phyloP scores from a whole-genome alignment of 805 yeast species.

The Schizosaccharomyces lindneri region DNA sequence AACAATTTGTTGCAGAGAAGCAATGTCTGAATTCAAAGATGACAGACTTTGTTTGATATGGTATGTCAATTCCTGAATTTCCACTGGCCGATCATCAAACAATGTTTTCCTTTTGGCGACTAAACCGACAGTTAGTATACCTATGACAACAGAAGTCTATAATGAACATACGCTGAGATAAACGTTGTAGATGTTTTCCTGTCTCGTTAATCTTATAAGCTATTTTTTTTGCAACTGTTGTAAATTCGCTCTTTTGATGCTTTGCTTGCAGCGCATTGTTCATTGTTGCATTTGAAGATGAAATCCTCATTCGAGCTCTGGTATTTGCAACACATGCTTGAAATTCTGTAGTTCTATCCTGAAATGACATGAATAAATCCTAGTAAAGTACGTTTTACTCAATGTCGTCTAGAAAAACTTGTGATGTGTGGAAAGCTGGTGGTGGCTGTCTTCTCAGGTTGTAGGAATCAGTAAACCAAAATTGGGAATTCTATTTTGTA shows the following conservation, averaged over 20 bases:
- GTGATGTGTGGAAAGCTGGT: background rate
- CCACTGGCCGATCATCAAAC: constrained; percentile 83
- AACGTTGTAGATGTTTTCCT: constrained; percentile 51
- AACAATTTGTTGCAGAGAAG: constrained; percentile 30
- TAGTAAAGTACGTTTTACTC: background rate
- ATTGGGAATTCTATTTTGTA: too few relatives aligned
- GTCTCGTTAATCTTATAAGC: constrained; percentile 77
- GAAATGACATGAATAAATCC: background rate
- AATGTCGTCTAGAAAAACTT: background rate
- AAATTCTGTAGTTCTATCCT: constrained; percentile 10
- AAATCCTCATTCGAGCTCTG: background rate
- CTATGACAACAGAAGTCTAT: background rate
- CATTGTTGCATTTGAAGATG: constrained; percentile 10
- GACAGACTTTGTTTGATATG: constrained; percentile 64
- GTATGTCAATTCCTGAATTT: constrained; percentile 73
- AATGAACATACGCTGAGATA: constrained; percentile 27
- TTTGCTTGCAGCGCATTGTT: background rate
- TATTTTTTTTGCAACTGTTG: constrained; percentile 45
- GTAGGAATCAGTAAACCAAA: too few relatives aligned
- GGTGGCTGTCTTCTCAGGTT: background rate
- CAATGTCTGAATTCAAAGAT: constrained; percentile 46
- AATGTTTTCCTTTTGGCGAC: constrained; percentile 74
- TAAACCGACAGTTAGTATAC: constrained; percentile 3
- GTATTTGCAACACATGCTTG: constrained; percentile 6
- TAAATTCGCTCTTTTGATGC: constrained; percentile 27